These are phyloP conservation scores for Millerozyma acaciae DNA, from an alignment of 805 yeast species.

Conservation along the genomic window DNA sequence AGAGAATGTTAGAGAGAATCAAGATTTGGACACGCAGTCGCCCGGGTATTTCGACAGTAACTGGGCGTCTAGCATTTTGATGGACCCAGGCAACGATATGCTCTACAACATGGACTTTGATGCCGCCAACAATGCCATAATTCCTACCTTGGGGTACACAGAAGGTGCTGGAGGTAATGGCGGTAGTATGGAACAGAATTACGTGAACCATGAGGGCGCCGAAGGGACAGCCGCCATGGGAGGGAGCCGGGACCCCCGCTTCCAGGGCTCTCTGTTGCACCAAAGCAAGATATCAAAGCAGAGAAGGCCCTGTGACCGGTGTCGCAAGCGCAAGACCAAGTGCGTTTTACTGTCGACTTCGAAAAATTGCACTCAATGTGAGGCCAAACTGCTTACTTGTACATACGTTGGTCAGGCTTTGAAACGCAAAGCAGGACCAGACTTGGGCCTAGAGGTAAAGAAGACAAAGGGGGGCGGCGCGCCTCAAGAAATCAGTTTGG, in stretches of 20 bases:
- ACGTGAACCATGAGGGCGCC: background rate
- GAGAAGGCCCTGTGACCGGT: slow-evolving; percentile 76
- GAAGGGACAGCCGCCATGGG: background rate
- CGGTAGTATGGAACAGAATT: slow-evolving; percentile 1
- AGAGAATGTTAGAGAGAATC: slow-evolving; percentile 1
- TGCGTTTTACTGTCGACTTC: slow-evolving; percentile 68
- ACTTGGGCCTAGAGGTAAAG: slow-evolving; percentile 11
- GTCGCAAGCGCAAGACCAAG: slow-evolving; percentile 73
- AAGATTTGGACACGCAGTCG: background rate
- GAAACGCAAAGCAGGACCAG: slow-evolving; percentile 28
- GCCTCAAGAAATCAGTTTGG: slow-evolving; percentile 3
- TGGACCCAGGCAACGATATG: slow-evolving; percentile 29
- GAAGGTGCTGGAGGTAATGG: background rate
- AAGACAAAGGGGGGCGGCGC: slow-evolving; percentile 16
- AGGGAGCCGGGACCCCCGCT: slow-evolving; percentile 2
- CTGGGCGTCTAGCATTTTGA: slow-evolving; percentile 33
- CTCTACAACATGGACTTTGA: slow-evolving; percentile 32
- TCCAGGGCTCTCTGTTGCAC: slow-evolving; percentile 6
- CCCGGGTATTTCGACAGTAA: slow-evolving; percentile 18
- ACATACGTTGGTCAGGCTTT: slow-evolving; percentile 61
- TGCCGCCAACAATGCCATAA: slow-evolving; percentile 1
- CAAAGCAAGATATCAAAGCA: slow-evolving; percentile 29
- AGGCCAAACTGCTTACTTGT: slow-evolving; percentile 67
- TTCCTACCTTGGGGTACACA: background rate
- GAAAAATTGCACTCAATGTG: slow-evolving; percentile 71